phyloP scores from a whole-genome alignment of 805 yeast species.

The Pichia sporocuriosa region DNA sequence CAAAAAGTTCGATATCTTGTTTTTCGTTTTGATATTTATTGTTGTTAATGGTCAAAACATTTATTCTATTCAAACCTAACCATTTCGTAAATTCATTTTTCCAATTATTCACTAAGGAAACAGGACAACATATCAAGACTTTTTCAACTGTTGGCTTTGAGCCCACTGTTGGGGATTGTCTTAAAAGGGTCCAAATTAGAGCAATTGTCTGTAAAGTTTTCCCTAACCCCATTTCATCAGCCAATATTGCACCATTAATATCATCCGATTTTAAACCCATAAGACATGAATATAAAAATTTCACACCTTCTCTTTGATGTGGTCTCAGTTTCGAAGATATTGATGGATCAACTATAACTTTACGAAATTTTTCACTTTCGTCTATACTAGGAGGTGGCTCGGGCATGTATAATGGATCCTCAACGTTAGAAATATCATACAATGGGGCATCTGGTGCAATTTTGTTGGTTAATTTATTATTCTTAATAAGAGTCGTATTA shows the following conservation, averaged over 20 bases:
- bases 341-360: slow-evolving; percentile 56
- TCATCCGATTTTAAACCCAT: slow-evolving; percentile 54
- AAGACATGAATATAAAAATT: slow-evolving; percentile 74
- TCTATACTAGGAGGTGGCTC: slow-evolving; percentile 14
- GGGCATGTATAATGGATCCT: slow-evolving; percentile 38
- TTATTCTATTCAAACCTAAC: slow-evolving; percentile 61
- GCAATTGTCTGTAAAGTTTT: slow-evolving; percentile 83
- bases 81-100: slow-evolving; percentile 81
- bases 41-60: slow-evolving; percentile 55
- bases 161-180: slow-evolving; percentile 47
- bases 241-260: slow-evolving; percentile 71
- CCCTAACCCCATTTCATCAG: slow-evolving; percentile 98
- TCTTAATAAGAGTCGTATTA: neutral
- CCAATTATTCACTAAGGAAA: slow-evolving; percentile 85
- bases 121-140: slow-evolving; percentile 83
- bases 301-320: slow-evolving; percentile 82
- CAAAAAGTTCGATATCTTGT: slow-evolving; percentile 51
- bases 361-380: slow-evolving; percentile 17
- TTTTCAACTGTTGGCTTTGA: slow-evolving; percentile 38
- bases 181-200: slow-evolving; percentile 74
- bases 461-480: neutral
- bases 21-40: slow-evolving; percentile 48
- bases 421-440: slow-evolving; percentile 30
- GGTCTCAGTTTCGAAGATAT: slow-evolving; percentile 54
- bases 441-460: slow-evolving; percentile 26